Conservation (phyloP, 1,284 basidiomycete species). For the Cryptococcus sp. region DNA sequence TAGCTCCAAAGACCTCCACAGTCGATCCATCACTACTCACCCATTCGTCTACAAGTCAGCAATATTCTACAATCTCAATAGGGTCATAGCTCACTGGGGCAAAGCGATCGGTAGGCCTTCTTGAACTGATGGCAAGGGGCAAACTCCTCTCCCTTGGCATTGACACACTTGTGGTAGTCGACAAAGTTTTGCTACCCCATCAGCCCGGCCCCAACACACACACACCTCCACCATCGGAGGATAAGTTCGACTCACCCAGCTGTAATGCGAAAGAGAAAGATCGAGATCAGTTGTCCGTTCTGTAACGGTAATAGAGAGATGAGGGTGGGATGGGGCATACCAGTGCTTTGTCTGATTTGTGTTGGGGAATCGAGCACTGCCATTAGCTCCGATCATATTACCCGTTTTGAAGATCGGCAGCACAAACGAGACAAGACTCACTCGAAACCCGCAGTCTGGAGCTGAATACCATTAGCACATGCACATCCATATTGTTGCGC, state of each 20-base stretch:
- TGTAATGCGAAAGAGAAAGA: neutral
- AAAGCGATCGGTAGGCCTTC: slow-evolving; percentile 91
- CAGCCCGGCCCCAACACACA: too few species aligned
- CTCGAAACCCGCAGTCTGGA: slow-evolving; percentile 50
- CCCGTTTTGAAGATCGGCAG: slow-evolving; percentile 4
- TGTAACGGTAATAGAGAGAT: neutral
- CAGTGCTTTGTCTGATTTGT: slow-evolving; percentile 92
- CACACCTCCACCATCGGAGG: too few species aligned
- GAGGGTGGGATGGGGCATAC: slow-evolving; percentile 47
- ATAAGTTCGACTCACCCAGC: slow-evolving; percentile 2
- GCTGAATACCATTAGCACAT: slow-evolving; percentile 19
- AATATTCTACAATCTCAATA: neutral
- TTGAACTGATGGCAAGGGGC: slow-evolving; percentile 99
- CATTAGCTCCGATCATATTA: slow-evolving; percentile 1
- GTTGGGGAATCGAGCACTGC: slow-evolving; percentile 85
- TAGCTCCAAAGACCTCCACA: neutral
- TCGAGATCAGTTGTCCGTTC: neutral
- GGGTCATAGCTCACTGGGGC: slow-evolving; percentile 74
- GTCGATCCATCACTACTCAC: slow-evolving; percentile 52
- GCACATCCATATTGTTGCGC: too few species aligned
- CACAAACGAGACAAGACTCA: slow-evolving; percentile 20
- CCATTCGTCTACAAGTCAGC: slow-evolving; percentile 65
- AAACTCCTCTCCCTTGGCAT: slow-evolving; percentile 96
- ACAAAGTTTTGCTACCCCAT: slow-evolving; percentile 80
- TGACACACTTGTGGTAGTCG: slow-evolving; percentile 96